A percentile compares a stretch with the other conserved stretches of the same genome.
Conservation (phyloP, 2,329 filamentous ascomycete species). For the Botrytis sinoallii region DNA sequence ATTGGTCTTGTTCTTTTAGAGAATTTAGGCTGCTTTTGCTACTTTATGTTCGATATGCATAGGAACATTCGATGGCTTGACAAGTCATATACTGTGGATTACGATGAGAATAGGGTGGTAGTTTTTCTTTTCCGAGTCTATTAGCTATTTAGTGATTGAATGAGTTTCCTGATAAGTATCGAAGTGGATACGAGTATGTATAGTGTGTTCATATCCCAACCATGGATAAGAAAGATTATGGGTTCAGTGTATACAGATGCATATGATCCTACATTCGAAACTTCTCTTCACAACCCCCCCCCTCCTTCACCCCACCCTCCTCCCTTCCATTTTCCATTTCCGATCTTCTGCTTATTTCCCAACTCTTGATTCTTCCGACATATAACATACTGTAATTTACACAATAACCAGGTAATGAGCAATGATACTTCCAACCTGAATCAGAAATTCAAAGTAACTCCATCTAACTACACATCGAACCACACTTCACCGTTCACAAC, state of each 20-base stretch:
- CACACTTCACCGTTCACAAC: neutral
- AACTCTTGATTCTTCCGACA: neutral
- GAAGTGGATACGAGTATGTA: neutral
- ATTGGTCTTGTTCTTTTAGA: neutral
- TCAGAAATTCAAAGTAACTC: no score
- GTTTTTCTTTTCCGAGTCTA: neutral
- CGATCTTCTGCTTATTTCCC: neutral
- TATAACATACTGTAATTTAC: no score
- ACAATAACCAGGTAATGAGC: no score
- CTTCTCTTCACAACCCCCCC: no score
- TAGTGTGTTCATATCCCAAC: neutral
- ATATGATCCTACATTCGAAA: neutral
- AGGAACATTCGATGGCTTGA: no score
- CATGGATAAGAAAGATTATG: neutral
- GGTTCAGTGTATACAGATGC: neutral
- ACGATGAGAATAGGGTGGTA: neutral
- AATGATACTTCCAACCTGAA: no score
- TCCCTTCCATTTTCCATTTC: neutral
- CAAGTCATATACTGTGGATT: no score
- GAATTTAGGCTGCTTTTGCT: neutral
- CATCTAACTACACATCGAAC: no score
- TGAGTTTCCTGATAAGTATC: no score
- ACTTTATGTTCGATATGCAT: neutral
- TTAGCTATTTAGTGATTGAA: neutral
- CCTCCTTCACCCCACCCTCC: no score